Conservation (phyloP, 495 filamentous ascomycete species). For the Glutinoglossum americanum region DNA sequence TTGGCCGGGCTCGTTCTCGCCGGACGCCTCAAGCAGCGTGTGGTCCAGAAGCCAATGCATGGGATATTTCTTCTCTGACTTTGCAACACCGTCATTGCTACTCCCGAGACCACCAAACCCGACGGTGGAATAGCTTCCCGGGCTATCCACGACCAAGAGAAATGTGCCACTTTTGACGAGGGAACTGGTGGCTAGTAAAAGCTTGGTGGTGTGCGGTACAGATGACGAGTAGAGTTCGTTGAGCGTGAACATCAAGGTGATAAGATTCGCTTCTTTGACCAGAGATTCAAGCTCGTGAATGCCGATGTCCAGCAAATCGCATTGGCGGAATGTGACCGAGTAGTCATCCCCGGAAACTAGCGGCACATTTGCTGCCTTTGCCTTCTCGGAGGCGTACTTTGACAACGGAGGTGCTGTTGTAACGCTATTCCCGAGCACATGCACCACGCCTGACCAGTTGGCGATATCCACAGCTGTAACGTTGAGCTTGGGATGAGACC, state of each 20-base stretch:
- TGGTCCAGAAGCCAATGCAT: slow-evolving; percentile 89
- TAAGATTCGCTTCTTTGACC: slow-evolving; percentile 22
- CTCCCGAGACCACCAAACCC: slow-evolving; percentile 23
- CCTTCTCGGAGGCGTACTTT: slow-evolving; percentile 31
- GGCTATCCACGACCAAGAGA: slow-evolving; percentile 76
- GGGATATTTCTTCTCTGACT: slow-evolving; percentile 45
- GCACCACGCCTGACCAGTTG: slow-evolving; percentile 43
- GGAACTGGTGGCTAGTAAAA: slow-evolving; percentile 44
- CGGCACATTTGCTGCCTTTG: slow-evolving; percentile 21
- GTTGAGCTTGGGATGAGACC: slow-evolving; percentile 16
- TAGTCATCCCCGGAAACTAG: slow-evolving; percentile 20
- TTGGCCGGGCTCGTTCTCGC: slow-evolving; percentile 7
- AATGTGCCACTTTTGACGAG: slow-evolving; percentile 33
- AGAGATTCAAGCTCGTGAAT: background rate
- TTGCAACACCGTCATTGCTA: background rate
- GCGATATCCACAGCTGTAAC: slow-evolving; percentile 62
- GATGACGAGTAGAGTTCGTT: slow-evolving; percentile 82
- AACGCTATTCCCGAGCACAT: slow-evolving; percentile 25
- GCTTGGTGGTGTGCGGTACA: slow-evolving; percentile 45
- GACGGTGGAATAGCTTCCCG: slow-evolving; percentile 74
- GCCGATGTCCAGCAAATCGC: slow-evolving; percentile 33
- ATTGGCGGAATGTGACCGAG: slow-evolving; percentile 28
- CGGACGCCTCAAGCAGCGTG: slow-evolving; percentile 36
- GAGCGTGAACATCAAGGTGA: slow-evolving; percentile 86
- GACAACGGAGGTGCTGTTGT: slow-evolving; percentile 26